Percentiles rank a stretch among this genome's conserved stretches.
Conservation (phyloP, 805 yeast species). For the Vanderwaltozyma tropicalis region DNA sequence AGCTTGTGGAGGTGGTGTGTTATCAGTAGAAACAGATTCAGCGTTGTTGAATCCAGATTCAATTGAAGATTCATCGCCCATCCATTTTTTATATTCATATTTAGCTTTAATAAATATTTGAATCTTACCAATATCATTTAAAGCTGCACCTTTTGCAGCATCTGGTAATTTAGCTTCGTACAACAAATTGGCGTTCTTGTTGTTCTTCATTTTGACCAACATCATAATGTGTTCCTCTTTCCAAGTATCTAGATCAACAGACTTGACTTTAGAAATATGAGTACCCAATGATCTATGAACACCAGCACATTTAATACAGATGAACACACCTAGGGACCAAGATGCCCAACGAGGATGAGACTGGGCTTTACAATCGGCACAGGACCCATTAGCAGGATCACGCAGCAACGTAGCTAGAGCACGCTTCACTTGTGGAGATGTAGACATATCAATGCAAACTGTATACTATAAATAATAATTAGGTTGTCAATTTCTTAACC, state of each 20-base stretch:
- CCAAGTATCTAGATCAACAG: constrained; percentile 94
- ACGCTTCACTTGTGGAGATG: constrained; percentile 37
- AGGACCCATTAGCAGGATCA: constrained; percentile 64
- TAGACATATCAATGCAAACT: constrained; percentile 18
- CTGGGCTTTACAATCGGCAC: constrained; percentile 87
- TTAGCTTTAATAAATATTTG: constrained; percentile 87
- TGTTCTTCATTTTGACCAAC: constrained; percentile 83
- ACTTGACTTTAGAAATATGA: constrained; percentile 83
- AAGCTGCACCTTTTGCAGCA: constrained; percentile 34
- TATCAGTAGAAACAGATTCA: not conserved
- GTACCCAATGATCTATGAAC: constrained; percentile 93
- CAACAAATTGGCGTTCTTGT: constrained; percentile 51
- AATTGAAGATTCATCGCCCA: constrained; percentile 17
- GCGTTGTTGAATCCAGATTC: not conserved
- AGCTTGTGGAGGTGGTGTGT: not conserved
- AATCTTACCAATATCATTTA: constrained; percentile 69
- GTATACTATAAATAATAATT: too few species aligned
- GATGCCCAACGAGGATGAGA: constrained; percentile 98
- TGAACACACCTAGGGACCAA: constrained; percentile 87
- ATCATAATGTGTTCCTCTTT: constrained; percentile 78
- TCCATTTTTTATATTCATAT: constrained; percentile 88
- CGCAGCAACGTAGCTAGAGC: constrained; percentile 64
- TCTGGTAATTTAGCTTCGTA: constrained; percentile 67
- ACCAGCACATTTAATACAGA: constrained; percentile 92
- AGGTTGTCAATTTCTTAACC: too few species aligned